Conservation (phyloP, 768 basidiomycete genomes). For the Coprinopsis cinerea region DNA sequence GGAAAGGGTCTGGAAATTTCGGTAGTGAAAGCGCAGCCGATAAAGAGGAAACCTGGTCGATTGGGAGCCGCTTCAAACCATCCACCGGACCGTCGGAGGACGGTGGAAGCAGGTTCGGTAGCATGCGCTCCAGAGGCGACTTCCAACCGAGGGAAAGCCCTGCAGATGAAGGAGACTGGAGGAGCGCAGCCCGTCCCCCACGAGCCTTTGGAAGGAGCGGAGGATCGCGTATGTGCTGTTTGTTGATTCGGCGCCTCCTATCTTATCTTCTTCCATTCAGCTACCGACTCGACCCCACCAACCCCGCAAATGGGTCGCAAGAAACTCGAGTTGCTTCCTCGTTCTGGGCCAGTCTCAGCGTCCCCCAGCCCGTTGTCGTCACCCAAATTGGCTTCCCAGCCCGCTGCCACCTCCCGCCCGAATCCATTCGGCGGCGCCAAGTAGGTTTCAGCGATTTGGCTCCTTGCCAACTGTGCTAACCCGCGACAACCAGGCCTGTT, state of each 20-base stretch:
- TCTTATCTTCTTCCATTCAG: slow-evolving; percentile 27
- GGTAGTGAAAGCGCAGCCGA: slow-evolving; percentile 57
- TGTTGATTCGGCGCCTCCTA: not conserved
- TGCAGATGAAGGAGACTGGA: slow-evolving; percentile 70
- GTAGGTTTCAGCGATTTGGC: slow-evolving; percentile 31
- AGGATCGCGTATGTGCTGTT: slow-evolving; percentile 53
- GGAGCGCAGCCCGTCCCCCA: slow-evolving; percentile 37
- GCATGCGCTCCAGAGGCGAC: slow-evolving; percentile 45
- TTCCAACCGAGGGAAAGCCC: slow-evolving; percentile 43
- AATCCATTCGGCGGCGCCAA: slow-evolving; percentile 88
- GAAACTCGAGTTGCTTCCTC: slow-evolving; percentile 83
- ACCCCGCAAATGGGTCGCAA: slow-evolving; percentile 75
- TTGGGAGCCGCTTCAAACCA: slow-evolving; percentile 70
- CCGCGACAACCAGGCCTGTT: slow-evolving; percentile 54
- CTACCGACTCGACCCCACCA: slow-evolving; percentile 68
- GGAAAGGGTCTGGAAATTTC: slow-evolving; percentile 55
- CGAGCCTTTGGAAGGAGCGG: slow-evolving; percentile 39
- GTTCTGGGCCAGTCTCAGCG: slow-evolving; percentile 60
- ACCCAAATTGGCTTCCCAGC: slow-evolving; percentile 57
- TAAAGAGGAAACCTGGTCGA: slow-evolving; percentile 72
- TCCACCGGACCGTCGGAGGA: slow-evolving; percentile 33
- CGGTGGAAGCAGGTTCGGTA: slow-evolving; percentile 39
- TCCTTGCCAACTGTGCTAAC: not conserved
- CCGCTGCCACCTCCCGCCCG: slow-evolving; percentile 36
- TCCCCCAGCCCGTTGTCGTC: slow-evolving; percentile 74